Evolutionary conservation across 2,329 filamentous ascomycete genomes (phyloP), one percentile per base, ranked within the genome.

Genomic region (Truncatella angustata): DNA sequence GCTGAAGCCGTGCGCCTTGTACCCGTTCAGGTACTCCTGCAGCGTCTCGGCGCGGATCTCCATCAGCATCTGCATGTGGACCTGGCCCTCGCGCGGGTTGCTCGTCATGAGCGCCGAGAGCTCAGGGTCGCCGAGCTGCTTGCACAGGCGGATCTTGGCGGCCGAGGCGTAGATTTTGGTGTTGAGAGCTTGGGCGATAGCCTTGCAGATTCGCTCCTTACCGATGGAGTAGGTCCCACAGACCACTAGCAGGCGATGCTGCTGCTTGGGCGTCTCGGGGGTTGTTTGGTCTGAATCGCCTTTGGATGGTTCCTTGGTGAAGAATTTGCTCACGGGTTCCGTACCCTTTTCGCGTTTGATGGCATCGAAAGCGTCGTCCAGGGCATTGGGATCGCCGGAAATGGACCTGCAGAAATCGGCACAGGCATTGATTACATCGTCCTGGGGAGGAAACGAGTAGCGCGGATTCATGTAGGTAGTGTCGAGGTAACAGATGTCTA

Each of bases 141-240:
- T 79, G 70, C 91, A 92, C 23, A 97, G 90, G 56, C 86, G 84
- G 66, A 91, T 88, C 72, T 99, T 99, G 49, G 81, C 78, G 0
- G 91, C 76, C 1, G 90, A 84, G 0, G 93, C 93, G 64, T 88
- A 99, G 56, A 99, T 97, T 65, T 96, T 96, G 60, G 86, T 90
- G 35, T 85, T 78, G 2, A 99, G 77, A 0, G 92, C 92, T 61
- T 87, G 84, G 4, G 94, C 94, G 57, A 99, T 96, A 39, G 91
- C 92, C 28, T 96, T 78, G 66, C 93, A 97, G 58, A 99, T 92
- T 36, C 92, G 87, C 70, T 99, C 94, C 72, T 99, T 99, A 64
- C 94, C 94, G 63, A 99, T 99, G 61, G 89, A 95, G 72, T 99
- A 99, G 0, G 94, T 99, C 40, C 94, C 94, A 55, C 96, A 95